Percentiles rank a stretch among this genome's conserved stretches.
These are phyloP conservation scores for Myxozyma kluyveri DNA, from an alignment of 805 yeast species.

Conservation along the genomic window DNA sequence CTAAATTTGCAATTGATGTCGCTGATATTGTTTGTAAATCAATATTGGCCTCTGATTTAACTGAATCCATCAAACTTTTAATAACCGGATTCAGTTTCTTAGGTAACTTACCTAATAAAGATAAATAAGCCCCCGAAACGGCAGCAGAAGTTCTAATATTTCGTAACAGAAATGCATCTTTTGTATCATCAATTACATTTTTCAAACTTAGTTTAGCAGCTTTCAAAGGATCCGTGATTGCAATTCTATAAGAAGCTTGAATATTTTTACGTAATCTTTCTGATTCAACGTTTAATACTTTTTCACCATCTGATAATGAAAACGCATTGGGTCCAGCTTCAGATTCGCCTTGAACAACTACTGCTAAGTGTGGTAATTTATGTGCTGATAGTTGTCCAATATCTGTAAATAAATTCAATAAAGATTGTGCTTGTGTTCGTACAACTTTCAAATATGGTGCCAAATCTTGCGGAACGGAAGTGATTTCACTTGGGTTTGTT, in stretches of 20 bases:
- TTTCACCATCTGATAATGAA: conserved; percentile 71
- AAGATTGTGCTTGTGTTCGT: conserved; percentile 80
- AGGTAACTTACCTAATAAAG: conserved; percentile 60
- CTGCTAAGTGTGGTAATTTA: conserved; percentile 77
- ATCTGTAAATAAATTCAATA: conserved; percentile 73
- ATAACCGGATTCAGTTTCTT: conserved; percentile 84
- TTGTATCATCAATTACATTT: conserved; percentile 67
- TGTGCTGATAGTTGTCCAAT: conserved; percentile 68
- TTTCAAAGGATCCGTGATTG: conserved; percentile 68
- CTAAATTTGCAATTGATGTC: conserved; percentile 59
- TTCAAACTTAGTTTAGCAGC: conserved; percentile 70
- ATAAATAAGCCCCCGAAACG: conserved; percentile 70
- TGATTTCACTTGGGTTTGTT: too few species aligned
- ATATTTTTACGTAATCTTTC: conserved; percentile 61
- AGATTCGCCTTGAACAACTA: conserved; percentile 88
- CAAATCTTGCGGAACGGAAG: conserved; percentile 75
- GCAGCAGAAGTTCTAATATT: conserved; percentile 64
- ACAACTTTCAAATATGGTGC: conserved; percentile 82
- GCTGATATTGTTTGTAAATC: conserved; percentile 73
- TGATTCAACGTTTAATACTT: conserved; percentile 60
- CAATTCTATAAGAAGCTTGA: conserved; percentile 66
- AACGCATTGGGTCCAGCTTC: conserved; percentile 96
- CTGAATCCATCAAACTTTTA: conserved; percentile 85
- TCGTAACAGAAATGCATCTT: conserved; percentile 44
- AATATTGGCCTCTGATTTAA: conserved; percentile 68